Base-by-base conservation (phyloP, 257 asterid species). In the Buddleja alternifolia region DNA sequence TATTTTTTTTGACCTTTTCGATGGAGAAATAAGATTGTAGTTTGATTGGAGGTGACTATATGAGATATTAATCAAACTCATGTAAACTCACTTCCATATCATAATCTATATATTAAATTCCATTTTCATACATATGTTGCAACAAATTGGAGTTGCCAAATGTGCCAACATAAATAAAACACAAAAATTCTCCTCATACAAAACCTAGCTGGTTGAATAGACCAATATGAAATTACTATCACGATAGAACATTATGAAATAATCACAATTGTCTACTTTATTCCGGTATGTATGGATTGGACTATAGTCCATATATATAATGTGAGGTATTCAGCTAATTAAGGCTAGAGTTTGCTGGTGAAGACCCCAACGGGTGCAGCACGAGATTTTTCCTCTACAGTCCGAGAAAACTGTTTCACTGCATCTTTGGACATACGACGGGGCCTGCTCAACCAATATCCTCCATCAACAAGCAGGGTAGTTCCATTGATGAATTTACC, bases 401-500 rank as follows among this genome's bases (percentile, higher is more conserved):
- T 24, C 45, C 95, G 83, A 55, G 95, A 92, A 59, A 87, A 62
- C 72, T 82, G 75, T 64, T 76, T 87, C 19, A 92, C 95, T 17
- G 74, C 88, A 25, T 89, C 95, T 75, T 92, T 92, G 7, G 85
- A 53, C 50, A 92, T 53, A 66, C 74, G 69, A 32, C 94, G 90
- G 6, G 95, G 96, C 23, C 24, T 57, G 73, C 96, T 86, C 81
- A 92, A 61, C 96, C 98, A 89, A 54, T 82, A 73, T 45, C 96
- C 96, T 73, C 95, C 96, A 65, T 92, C 98, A 21, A 92, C 83
- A 1, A 78, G 75, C 71, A 89, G 24, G 21, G 77, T 84, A 46
- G 80, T 80, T 50, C 97, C 97, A 8, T 92, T 92, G 47, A 92
- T 65, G 61, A 80, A 81, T 79, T 92, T 89, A 7, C 96, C 97